These are phyloP conservation scores for Xylariaceae sp. DNA, from an alignment of 2,329 filamentous ascomycete genomes.

Conservation along the genomic window DNA sequence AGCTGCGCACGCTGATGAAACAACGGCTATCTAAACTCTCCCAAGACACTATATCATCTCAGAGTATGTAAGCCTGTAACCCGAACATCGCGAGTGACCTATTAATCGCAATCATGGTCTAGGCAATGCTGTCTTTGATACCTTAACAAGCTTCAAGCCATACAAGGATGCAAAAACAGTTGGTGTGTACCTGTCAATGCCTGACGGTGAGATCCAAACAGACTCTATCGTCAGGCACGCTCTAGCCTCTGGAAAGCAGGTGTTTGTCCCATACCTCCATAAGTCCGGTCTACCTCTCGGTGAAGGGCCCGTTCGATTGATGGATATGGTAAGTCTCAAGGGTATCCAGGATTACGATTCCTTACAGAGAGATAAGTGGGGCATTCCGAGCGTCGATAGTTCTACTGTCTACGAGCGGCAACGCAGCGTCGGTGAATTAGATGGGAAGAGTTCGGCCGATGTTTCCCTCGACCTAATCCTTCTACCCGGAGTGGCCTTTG, in stretches of 20 bases:
- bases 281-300: slow-evolving; percentile 55
- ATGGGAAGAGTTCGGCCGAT: slow-evolving; percentile 48
- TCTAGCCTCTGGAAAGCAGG: slow-evolving; percentile 75
- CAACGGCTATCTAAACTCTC: slow-evolving; percentile 65
- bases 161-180: slow-evolving; percentile 78
- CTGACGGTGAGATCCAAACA: slow-evolving; percentile 83
- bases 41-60: slow-evolving; percentile 64
- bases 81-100: not conserved
- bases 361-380: slow-evolving; percentile 83
- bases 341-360: slow-evolving; percentile 78
- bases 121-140: slow-evolving; percentile 71
- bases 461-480: slow-evolving; percentile 80
- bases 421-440: slow-evolving; percentile 74
- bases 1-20: slow-evolving; percentile 75
- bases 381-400: slow-evolving; percentile 83
- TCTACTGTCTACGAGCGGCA: slow-evolving; percentile 69
- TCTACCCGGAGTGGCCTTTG: slow-evolving; percentile 93
- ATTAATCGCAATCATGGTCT: slow-evolving; percentile 1
- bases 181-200: slow-evolving; percentile 94
- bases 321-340: slow-evolving; percentile 91
- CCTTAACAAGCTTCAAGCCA: slow-evolving; percentile 70
- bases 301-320: slow-evolving; percentile 68
- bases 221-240: slow-evolving; percentile 82
- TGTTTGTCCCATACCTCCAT: slow-evolving; percentile 92
- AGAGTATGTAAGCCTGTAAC: slow-evolving; percentile 65